These are phyloP conservation scores for Cyberlindnera mississippiensis DNA, from an alignment of 805 yeast genomes.

Conservation along the genomic window DNA sequence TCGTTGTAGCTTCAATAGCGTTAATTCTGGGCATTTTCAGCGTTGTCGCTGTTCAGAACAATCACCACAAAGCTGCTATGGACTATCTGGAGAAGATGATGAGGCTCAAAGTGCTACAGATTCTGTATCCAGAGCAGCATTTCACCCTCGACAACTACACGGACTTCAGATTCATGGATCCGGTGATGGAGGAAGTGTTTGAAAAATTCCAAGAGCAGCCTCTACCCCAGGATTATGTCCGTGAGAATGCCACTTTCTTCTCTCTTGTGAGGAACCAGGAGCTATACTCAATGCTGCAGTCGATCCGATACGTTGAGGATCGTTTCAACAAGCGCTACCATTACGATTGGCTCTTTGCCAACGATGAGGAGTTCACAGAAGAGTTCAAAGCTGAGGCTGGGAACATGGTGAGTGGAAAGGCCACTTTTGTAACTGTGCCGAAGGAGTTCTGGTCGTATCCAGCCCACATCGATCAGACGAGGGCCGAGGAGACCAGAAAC, in stretches of 20 bases:
- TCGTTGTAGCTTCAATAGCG: not conserved
- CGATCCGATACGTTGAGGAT: constrained; percentile 61
- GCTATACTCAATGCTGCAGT: constrained; percentile 48
- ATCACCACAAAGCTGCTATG: constrained; percentile 22
- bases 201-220: constrained; percentile 9
- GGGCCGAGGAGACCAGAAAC: constrained; percentile 41
- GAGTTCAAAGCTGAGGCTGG: constrained; percentile 46
- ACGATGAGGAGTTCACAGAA: constrained; percentile 57
- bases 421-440: constrained; percentile 58
- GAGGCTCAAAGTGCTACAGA: constrained; percentile 21
- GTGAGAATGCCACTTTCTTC: constrained; percentile 62
- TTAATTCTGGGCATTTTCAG: constrained; percentile 2
- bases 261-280: constrained; percentile 70
- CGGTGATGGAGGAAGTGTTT: constrained; percentile 8
- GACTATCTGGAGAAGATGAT: constrained; percentile 20
- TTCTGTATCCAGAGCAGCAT: constrained; percentile 24
- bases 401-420: constrained; percentile 50
- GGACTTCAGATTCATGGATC: constrained; percentile 16
- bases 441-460: constrained; percentile 67
- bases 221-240: constrained; percentile 27
- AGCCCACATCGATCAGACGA: constrained; percentile 47
- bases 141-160: constrained; percentile 23
- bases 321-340: constrained; percentile 57
- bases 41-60: constrained; percentile 13
- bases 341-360: constrained; percentile 76